phyloP scores from a whole-genome alignment of 768 basidiomycete genomes.

The Boletus tylopilopsis region DNA sequence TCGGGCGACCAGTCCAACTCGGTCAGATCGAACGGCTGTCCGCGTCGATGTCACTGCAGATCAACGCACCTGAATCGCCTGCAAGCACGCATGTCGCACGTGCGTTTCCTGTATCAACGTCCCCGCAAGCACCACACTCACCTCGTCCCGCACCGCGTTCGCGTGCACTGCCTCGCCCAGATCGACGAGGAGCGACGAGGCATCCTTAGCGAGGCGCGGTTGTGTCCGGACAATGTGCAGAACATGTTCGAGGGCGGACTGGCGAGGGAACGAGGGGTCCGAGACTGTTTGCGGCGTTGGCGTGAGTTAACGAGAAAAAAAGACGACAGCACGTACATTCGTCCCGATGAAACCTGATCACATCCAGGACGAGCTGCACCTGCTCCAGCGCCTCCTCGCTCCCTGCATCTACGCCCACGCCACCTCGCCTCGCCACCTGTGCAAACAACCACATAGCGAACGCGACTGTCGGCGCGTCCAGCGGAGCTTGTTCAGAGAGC shows the following conservation, averaged over 20 bases:
- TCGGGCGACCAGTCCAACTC: constrained; percentile 91
- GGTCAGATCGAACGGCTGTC: constrained; percentile 88
- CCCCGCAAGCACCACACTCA: constrained; percentile 61
- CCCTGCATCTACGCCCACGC: constrained; percentile 42
- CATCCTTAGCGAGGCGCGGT: constrained; percentile 78
- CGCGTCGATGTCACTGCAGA: not conserved
- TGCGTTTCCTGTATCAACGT: constrained; percentile 84
- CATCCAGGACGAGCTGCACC: constrained; percentile 56
- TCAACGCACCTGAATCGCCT: constrained; percentile 71
- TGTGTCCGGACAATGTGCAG: constrained; percentile 72
- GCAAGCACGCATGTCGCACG: constrained; percentile 85
- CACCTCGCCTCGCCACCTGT: constrained; percentile 65
- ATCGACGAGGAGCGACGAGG: constrained; percentile 74
- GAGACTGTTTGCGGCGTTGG: constrained; percentile 49
- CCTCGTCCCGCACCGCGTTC: constrained; percentile 61
- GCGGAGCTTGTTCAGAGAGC: constrained; percentile 74
- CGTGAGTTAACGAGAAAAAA: not conserved
- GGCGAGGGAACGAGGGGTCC: constrained; percentile 69
- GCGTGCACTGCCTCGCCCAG: constrained; percentile 75
- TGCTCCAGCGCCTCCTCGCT: constrained; percentile 66
- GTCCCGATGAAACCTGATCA: constrained; percentile 34
- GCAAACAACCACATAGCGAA: constrained; percentile 74
- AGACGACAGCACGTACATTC: constrained; percentile 22
- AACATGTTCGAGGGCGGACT: constrained; percentile 62
- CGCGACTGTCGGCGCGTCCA: constrained; percentile 84